Percentiles rank a stretch among this genome's conserved stretches.
Conservation (phyloP, 768 basidiomycete genomes). For the Hirschioporus abietinus region DNA sequence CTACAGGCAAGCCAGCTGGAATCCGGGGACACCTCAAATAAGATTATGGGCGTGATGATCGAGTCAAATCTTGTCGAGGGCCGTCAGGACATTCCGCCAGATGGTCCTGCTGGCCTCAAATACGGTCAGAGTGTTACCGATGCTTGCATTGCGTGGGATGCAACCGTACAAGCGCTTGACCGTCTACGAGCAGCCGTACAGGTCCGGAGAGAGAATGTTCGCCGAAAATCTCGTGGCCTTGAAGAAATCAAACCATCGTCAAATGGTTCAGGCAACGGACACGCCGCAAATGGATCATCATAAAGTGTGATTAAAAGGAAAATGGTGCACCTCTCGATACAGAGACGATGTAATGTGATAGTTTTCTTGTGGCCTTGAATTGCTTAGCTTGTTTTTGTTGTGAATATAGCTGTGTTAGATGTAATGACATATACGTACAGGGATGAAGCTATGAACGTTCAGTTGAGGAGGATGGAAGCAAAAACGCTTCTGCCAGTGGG, state of each 20-base stretch:
- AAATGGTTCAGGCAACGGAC: background rate
- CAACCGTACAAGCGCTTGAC: constrained; percentile 76
- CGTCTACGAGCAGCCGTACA: constrained; percentile 84
- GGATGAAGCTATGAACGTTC: too few species aligned
- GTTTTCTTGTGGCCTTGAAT: too few species aligned
- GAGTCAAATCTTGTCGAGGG: constrained; percentile 90
- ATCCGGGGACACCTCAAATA: constrained; percentile 58
- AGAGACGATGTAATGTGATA: too few species aligned
- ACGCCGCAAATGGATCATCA: background rate
- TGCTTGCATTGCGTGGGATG: constrained; percentile 87
- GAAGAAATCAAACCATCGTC: constrained; percentile 5
- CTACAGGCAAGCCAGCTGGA: constrained; percentile 69
- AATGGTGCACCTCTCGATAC: too few species aligned
- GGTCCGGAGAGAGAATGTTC: constrained; percentile 55
- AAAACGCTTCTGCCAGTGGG: too few species aligned
- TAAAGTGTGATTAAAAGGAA: too few species aligned
- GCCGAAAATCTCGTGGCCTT: constrained; percentile 24
- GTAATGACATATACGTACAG: too few species aligned
- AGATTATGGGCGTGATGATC: constrained; percentile 93
- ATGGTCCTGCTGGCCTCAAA: constrained; percentile 65
- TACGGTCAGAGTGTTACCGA: constrained; percentile 89
- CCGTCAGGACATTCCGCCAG: constrained; percentile 74
- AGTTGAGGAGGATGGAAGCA: too few species aligned
- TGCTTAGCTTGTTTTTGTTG: too few species aligned
- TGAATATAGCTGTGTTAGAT: too few species aligned